Evolutionary conservation across 768 basidiomycete species (phyloP), one percentile per base, ranked within the genome.

Genomic region (Tylopilus plumbeoviolaceoides): DNA sequence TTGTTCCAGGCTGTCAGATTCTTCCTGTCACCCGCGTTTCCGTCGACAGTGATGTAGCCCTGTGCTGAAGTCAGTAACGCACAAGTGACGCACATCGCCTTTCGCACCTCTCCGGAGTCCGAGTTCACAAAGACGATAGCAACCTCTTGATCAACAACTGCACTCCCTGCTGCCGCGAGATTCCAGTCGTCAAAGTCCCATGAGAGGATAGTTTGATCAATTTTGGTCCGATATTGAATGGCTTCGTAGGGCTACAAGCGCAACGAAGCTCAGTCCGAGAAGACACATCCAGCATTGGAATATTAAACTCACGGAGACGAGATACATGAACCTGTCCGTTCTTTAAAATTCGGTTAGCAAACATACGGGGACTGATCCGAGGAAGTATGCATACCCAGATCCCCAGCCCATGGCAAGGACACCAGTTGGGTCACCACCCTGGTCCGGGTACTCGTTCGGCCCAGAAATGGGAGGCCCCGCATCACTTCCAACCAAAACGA

Each of bases 381-480:
- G 7, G 15, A n/a, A 14, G 1, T 8, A 50, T 14, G 60, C 71
- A 36, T 42, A 75, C 70, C 91, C 91, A 46, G 85, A 88, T 35
- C 91, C 94, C 94, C 94, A 97, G 14, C 92, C 92, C 85, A 93
- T 87, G 8, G 91, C 91, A 20, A 97, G 76, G 17, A 87, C 76
- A 10, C 91, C 91, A 44, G 78, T 80, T 28, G 72, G 69, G 42
- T 73, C 70, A 23, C 84, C 83, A 44, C 78, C 82, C 23, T 70
- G 80, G 57, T 91, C 86, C 8, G 70, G 18, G 48, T 82, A 90
- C 48, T 82, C 77, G 61, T 91, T 92, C 0, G 90, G 87, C 0
- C 91, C 91, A 27, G 75, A 70, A 39, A 59, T 70, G 20, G 81
- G 79, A 1, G 88, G 87, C 7, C 81, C 87, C 6, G 80, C 80